Base-by-base conservation (phyloP, 2,329 filamentous ascomycete genomes). In the Aspergillus alliaceus region DNA sequence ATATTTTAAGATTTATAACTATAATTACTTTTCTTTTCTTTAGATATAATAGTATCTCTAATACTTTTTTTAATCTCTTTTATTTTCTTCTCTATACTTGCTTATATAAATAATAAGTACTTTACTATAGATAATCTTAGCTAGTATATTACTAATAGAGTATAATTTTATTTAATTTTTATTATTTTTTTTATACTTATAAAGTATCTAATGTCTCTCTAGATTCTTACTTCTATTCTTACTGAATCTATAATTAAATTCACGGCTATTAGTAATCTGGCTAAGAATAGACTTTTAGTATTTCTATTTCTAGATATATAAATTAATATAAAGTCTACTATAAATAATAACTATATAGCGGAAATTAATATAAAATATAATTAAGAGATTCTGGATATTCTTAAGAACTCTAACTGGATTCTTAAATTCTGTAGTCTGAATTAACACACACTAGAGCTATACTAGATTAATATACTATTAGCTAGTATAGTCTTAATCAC, bases 171-270 rank as follows among this genome's bases (percentile, higher is more conserved):
- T 15, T 39, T 5, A n/a, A 5, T 51, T 37, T 5, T n/a, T n/a
- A n/a, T 2, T 9, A 11, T 27, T 29, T 7, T 18, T 29, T 14
- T 32, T 12, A 12, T 37, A 6, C n/a, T 37, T 9, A 8, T 6
- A 44, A 47, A 29, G 32, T 18, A 47, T 53, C 22, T 53, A 27
- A 53, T 31, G 22, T 20, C 20, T 4, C 18, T n/a, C 27, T 22
- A 53, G 51, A 20, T 53, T 27, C 51, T 29, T 34, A 53, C 51
- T 18, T 39, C 51, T 22, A 22, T 27, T 18, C 51, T 53, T 24
- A 53, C 51, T 6, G 32, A 31, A 18, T 51, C 48, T 37, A 24
- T 11, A 22, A 39, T 51, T 51, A 31, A 51, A 14, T 9, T 51
- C 37, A 51, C 48, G 1, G 32, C 48, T 8, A 20, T 37, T 8